phyloP scores from a whole-genome alignment of 768 basidiomycete genomes.

The Podaxis rugospora region DNA sequence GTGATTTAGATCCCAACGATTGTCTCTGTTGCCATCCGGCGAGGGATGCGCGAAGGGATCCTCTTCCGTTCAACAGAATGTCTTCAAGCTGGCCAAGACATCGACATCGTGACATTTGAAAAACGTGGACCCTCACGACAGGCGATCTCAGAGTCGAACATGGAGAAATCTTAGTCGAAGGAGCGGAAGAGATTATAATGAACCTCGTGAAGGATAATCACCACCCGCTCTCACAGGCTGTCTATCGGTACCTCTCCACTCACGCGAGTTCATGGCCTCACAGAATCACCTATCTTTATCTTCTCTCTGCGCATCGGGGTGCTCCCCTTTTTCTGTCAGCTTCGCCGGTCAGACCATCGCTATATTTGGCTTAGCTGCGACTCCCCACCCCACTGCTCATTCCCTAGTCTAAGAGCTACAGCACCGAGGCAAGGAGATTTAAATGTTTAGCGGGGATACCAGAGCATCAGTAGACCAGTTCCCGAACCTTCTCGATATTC shows the following conservation, averaged over 20 bases:
- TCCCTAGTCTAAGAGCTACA: background rate
- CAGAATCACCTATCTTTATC: background rate
- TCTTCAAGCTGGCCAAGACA: background rate
- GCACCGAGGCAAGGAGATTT: background rate
- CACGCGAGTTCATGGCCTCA: background rate
- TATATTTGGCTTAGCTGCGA: background rate
- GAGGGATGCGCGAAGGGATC: background rate
- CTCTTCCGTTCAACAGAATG: background rate
- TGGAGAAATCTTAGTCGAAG: background rate
- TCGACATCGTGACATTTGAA: background rate
- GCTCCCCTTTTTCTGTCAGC: background rate
- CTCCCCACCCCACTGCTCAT: background rate
- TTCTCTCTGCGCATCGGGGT: background rate
- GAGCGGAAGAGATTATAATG: background rate
- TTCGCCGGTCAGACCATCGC: background rate
- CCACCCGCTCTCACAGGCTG: background rate
- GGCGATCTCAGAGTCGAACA: background rate
- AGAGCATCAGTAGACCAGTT: background rate
- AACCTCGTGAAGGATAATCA: background rate
- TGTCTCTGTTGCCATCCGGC: background rate
- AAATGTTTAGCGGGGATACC: background rate
- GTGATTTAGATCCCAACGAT: background rate
- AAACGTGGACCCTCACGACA: background rate
- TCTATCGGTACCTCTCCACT: background rate
- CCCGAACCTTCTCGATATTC: background rate